Evolutionary conservation across 1,284 basidiomycete species (phyloP), one percentile per base, ranked within the genome.

Genomic region (Flammula alnicola): DNA sequence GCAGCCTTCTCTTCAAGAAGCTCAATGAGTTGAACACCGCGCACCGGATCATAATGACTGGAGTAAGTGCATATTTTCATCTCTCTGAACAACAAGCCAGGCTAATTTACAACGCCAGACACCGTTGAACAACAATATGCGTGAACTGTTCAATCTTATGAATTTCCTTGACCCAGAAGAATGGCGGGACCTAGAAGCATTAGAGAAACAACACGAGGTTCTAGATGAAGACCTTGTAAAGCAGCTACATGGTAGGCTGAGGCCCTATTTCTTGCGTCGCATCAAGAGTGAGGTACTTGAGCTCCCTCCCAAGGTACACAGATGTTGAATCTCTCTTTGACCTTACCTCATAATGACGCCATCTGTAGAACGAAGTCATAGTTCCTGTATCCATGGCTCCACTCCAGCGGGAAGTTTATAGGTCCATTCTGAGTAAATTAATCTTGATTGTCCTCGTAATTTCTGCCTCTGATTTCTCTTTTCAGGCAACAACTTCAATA

Each of bases 61-160:
- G 94, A 44, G 86, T 88, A 65, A 61, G 60, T 42, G 6, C 35
- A 5, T 33, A n/a, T 26, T 19, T n/a, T n/a, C 9, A 49, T 4
- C 17, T 22, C 38, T 9, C 31, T 23, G 23, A n/a, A 14, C 39
- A 8, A 6, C 17, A 44, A 48, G 51, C 56, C 19, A 20, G 19
- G 32, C n/a, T n/a, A n/a, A n/a, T 19, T 31, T 30, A 19, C 41
- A 29, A 16, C 63, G n/a, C n/a, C n/a, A 95, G 80, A 98, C 97
- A 1, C 96, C 96, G 1, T 71, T 99, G 45, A 98, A 99, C 68
- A 98, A 98, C 73, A 98, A 97, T 63, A 87, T 98, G 29, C 82
- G 92, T 44, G 96, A 99, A 69, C 71, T 96, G 17, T 95, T 97
- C 76, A 97, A 95, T 66, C 77, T 98, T 33, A 93, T 98, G 83